These are phyloP conservation scores for Prunella vulgaris DNA, from an alignment of 257 asterid species.

Conservation along the genomic window DNA sequence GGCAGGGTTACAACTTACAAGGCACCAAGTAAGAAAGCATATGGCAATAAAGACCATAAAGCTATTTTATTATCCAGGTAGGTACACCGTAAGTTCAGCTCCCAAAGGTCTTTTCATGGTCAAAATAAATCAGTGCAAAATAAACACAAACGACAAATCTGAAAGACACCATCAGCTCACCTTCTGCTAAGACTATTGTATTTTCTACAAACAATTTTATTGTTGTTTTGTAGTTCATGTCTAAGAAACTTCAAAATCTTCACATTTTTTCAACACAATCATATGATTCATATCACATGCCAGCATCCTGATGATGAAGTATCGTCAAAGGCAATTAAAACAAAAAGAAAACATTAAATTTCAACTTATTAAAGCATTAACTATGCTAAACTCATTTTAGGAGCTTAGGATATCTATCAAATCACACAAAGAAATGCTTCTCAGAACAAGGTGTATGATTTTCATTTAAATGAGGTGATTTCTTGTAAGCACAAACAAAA, in stretches of 20 bases:
- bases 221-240: conserved; percentile 70
- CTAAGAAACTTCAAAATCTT: conserved; percentile 39
- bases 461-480: no score
- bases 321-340: background rate
- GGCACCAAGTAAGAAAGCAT: conserved; percentile 1
- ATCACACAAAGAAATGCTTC: conserved; percentile 8
- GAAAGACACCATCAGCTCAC: conserved; percentile 88
- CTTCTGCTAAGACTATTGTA: conserved; percentile 91
- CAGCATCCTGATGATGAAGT: background rate
- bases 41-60: background rate
- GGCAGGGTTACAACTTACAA: background rate
- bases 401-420: background rate
- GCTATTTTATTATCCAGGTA: background rate
- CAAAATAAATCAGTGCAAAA: conserved; percentile 19
- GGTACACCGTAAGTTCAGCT: background rate
- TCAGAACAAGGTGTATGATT: background rate
- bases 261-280: background rate
- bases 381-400: background rate
- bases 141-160: conserved; percentile 40
- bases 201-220: conserved; percentile 89
- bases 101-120: conserved; percentile 2
- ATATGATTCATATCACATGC: background rate
- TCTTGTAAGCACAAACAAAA: no score
- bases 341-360: background rate
- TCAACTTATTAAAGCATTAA: background rate